Percentiles rank a stretch among this genome's conserved stretches.
phyloP scores from a whole-genome alignment of 345 rosid genomes.

The Lepidium aucheri region DNA sequence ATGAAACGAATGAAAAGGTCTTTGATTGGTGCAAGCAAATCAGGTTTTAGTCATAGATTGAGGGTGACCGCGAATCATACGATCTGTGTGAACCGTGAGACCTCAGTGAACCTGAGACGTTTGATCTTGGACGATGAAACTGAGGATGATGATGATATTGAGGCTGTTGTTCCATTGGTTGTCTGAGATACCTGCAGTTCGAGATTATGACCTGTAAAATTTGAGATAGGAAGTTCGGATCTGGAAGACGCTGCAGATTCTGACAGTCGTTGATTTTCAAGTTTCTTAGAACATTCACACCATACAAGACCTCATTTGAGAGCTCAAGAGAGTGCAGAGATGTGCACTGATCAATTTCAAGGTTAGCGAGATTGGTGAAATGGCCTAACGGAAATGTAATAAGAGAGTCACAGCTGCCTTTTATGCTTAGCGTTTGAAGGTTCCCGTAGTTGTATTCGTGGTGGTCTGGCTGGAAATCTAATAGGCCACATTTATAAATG shows the following conservation, averaged over 20 bases:
- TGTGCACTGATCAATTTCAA: constrained; percentile 23
- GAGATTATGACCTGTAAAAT: constrained; percentile 4
- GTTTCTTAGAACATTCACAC: constrained; percentile 3
- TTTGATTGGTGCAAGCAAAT: background rate
- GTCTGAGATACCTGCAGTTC: constrained; percentile 18
- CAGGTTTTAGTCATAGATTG: constrained; percentile 14
- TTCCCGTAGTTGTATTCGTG: constrained; percentile 1
- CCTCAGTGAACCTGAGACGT: constrained; percentile 6
- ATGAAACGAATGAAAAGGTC: background rate
- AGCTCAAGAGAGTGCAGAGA: constrained; percentile 12
- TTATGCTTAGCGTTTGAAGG: constrained; percentile 13
- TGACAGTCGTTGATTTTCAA: constrained; percentile 26
- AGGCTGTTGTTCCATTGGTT: constrained; percentile 7
- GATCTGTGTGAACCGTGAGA: constrained; percentile 21
- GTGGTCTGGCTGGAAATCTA: constrained; percentile 21
- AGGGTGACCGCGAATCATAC: constrained; percentile 13
- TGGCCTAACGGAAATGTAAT: constrained; percentile 17
- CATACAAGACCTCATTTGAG: constrained; percentile 1
- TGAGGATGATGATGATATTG: background rate
- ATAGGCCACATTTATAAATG: constrained; percentile 15
- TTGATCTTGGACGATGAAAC: constrained; percentile 2
- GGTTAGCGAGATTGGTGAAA: constrained; percentile 15
- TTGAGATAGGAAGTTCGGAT: background rate
- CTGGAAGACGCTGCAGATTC: constrained; percentile 21
- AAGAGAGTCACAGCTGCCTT: constrained; percentile 27